Conservation (phyloP, 108 stramenopile genomes). For the Cyclotella kingstonii region DNA sequence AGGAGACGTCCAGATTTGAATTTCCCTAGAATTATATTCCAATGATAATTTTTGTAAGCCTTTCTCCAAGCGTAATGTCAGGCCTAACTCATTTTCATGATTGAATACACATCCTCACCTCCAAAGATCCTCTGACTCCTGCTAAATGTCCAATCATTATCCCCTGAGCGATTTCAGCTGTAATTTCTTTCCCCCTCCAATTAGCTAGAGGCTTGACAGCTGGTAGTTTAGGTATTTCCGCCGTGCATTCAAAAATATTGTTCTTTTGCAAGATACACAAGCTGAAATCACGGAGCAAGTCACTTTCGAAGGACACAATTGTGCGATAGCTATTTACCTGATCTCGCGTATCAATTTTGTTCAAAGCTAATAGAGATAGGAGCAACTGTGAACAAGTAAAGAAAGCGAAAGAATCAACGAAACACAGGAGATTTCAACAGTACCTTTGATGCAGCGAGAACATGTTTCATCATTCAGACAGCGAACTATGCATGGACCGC, state of each 20-base stretch:
- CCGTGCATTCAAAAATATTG: constrained; percentile 85
- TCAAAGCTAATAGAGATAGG: constrained; percentile 33
- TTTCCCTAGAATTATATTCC: constrained; percentile 13
- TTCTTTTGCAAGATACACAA: constrained; percentile 92
- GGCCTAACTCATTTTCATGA: too few species aligned
- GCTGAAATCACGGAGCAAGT: constrained; percentile 80
- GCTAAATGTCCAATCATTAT: constrained; percentile 91
- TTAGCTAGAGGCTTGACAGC: constrained; percentile 53
- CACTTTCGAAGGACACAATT: constrained; percentile 92
- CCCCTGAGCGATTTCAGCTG: constrained; percentile 54
- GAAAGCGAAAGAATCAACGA: not conserved
- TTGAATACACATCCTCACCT: constrained; percentile 11
- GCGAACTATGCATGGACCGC: constrained; percentile 66
- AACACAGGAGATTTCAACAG: not conserved
- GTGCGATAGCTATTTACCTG: constrained; percentile 90
- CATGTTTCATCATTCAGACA: constrained; percentile 73
- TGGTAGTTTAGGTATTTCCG: constrained; percentile 69
- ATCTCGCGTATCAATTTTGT: constrained; percentile 70
- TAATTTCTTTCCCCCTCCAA: constrained; percentile 75
- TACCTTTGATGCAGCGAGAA: constrained; percentile 60
- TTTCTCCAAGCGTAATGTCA: not conserved
- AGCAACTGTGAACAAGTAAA: not conserved
- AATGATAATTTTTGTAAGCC: not conserved
- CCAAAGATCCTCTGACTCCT: constrained; percentile 46
- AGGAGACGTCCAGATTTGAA: constrained; percentile 60